Percentiles rank a stretch among this genome's conserved stretches.
These are phyloP conservation scores for Populus davidiana DNA, from an alignment of 345 rosid species.

Conservation along the genomic window DNA sequence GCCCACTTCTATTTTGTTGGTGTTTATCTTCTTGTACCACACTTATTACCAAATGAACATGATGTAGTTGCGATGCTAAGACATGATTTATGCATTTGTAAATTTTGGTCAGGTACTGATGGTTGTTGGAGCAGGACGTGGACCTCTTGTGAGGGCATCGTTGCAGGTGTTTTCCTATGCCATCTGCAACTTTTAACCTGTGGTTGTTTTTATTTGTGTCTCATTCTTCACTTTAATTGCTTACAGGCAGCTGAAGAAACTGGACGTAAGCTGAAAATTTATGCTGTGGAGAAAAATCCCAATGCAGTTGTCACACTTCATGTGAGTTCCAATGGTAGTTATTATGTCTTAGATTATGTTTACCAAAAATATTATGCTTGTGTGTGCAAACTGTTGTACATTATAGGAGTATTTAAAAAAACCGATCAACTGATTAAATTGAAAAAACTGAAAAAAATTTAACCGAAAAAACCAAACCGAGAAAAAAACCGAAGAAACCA, in stretches of 20 bases:
- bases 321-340: slow-evolving; percentile 45
- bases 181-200: slow-evolving; percentile 22
- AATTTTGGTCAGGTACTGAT: slow-evolving; percentile 64
- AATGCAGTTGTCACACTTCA: slow-evolving; percentile 98
- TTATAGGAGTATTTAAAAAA: too few relatives aligned
- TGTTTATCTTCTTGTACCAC: not conserved
- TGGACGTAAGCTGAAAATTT: slow-evolving; percentile 73
- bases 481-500: too few relatives aligned
- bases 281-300: slow-evolving; percentile 97
- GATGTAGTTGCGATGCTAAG: not conserved
- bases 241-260: slow-evolving; percentile 95
- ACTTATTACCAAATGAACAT: not conserved
- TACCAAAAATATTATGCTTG: not conserved
- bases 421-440: too few relatives aligned
- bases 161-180: slow-evolving; percentile 59
- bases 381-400: not conserved
- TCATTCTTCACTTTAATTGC: slow-evolving; percentile 18
- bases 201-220: slow-evolving; percentile 4
- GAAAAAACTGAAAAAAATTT: too few relatives aligned
- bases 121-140: slow-evolving; percentile 99
- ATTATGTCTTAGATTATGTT: slow-evolving; percentile 2
- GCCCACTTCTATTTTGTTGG: not conserved
- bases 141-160: slow-evolving; percentile 97
- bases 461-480: too few relatives aligned
- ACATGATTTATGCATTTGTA: slow-evolving; percentile 5